These are phyloP conservation scores for Macrolepiota albuminosa DNA, from an alignment of 768 basidiomycete genomes.

Conservation along the genomic window DNA sequence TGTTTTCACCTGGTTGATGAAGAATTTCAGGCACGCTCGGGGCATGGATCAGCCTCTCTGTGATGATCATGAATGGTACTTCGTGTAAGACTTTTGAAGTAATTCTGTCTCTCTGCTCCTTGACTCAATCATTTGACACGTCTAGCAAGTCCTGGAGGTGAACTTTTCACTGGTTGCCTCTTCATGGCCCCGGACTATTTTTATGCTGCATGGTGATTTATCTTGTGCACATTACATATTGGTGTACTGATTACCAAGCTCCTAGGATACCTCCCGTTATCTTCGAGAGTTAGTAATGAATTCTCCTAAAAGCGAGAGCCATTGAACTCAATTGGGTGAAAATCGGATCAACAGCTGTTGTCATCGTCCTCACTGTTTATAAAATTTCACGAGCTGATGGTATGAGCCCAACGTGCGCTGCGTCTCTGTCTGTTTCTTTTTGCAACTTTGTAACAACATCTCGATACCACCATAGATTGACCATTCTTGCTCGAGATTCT, in stretches of 20 bases:
- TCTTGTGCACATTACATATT: not conserved
- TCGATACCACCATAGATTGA: not conserved
- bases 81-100: not conserved
- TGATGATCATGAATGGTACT: not conserved
- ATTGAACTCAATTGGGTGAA: not conserved
- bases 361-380: not conserved
- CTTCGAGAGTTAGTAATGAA: not conserved
- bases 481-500: not conserved
- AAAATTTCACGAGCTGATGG: constrained; percentile 1
- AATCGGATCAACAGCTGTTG: not conserved
- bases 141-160: not conserved
- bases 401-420: not conserved
- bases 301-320: not conserved
- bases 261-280: constrained; percentile 1
- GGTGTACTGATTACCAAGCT: not conserved
- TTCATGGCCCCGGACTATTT: not conserved
- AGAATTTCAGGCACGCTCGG: not conserved
- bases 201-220: not conserved
- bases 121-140: too few relatives aligned
- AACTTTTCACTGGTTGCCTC: not conserved
- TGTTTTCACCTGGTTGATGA: not conserved
- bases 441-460: not conserved
- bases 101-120: not conserved
- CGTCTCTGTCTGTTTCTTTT: not conserved
- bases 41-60: not conserved